Evolutionary conservation across 345 rosid species (phyloP), one percentile per base, ranked within the genome.

Genomic region (Chamaenerion angustifolium): DNA sequence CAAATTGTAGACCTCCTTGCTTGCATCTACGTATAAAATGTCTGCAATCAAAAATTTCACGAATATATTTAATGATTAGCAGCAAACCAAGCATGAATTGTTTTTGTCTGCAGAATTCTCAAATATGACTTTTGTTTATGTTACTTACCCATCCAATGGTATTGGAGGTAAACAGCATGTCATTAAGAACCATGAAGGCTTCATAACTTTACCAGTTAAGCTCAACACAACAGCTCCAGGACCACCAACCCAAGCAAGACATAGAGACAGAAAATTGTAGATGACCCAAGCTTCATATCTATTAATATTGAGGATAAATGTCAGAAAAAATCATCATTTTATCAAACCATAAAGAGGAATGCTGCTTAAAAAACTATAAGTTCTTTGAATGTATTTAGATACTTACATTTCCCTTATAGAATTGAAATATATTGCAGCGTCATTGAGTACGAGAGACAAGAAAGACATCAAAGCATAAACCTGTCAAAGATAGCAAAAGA

Each of bases 231-330:
- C 97, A 0, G 94, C 79, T 62, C 95, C 97, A 48, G 95, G 95
- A 41, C 97, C 95, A 64, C 97, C 97, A 64, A 88, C 97, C 97
- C 97, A 88, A 11, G 89, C 95, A 59, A 85, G 79, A 76, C 95
- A 88, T 54, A 88, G 62, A 6, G 95, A 85, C 35, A 88, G 66
- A 67, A 88, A 88, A 67, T 88, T 88, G 46, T 88, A 88, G 42
- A 88, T 88, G 60, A 88, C 97, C 97, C 97, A 88, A 55, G 97
- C 97, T 75, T 88, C 97, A 63, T 88, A 88, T 46, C 95, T 88
- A 53, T 21, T 66, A 74, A 60, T 7, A 7, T 31, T 31, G 37
- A 8, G 37, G 37, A 31, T 31, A 7, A 31, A 31, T 5, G 7
- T 31, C 37, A 31, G 37, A 31, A 31, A 23, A 31, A 31, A 3